Base-by-base conservation (phyloP, 192 early-diverging fungal species). In the Backusella parvicylindrica region DNA sequence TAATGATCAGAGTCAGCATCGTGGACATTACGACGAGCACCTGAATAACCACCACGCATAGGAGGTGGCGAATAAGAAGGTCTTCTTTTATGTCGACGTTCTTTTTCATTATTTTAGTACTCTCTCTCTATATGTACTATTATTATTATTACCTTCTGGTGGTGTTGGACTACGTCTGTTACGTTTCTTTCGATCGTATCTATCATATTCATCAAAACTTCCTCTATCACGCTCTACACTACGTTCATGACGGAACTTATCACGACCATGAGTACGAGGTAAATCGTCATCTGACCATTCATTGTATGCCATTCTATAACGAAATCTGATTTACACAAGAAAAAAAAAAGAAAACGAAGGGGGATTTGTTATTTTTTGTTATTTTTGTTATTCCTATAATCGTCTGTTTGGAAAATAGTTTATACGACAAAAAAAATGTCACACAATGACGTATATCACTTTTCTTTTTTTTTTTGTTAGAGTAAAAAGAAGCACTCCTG, bases 1-100 rank as follows among this genome's bases (percentile, higher is more conserved):
- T 95, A 96, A 49, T 91, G 89, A 21, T 89, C 87, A 1, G 64
- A 35, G 21, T 81, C 82, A 5, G 53, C 53, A 5, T 75, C 78
- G 32, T 68, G 77, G 5, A 50, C 65, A 70, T 38, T 66, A 31
- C 75, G 69, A 21, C 64, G 67, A 32, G 23, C 66, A 47, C n/a
- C 63, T 36, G 43, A n/a, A 28, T 36, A 28, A n/a, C 43, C 68
- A 32, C 56, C 32, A n/a, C 36, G 68, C 33, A 63, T 36, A 13
- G 74, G 74, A 23, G 75, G 75, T 63, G 77, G 77, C 30, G 77
- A 74, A 12, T 47, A 43, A 21, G 77, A 73, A 12, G 38, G 21
- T 36, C 71, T 66, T 32, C 77, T 72, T 74, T 78, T 78, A 26
- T 74, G 73, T 68, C 77, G 72, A 40, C 71, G 70, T 13, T 78